Evolutionary conservation across 2,329 filamentous ascomycete genomes (phyloP).

Genomic region (Fusarium longipes): DNA sequence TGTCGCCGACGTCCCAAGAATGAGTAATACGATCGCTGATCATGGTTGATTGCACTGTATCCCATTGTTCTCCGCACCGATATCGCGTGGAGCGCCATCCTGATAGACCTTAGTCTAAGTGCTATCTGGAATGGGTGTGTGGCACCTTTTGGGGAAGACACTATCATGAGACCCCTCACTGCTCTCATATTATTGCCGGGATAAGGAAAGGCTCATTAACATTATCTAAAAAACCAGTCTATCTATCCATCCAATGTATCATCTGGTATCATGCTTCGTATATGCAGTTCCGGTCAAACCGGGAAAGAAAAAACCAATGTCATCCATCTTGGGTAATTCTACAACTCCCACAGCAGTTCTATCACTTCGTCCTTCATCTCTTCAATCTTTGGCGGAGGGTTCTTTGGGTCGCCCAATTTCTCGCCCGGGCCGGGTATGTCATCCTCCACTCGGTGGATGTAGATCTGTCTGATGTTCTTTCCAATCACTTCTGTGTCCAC

Average conservation of each 20-base stretch:
- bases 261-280: slow-evolving; percentile 43
- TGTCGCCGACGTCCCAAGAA: not conserved
- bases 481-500: slow-evolving; percentile 57
- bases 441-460: slow-evolving; percentile 59
- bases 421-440: slow-evolving; percentile 50
- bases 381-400: slow-evolving; percentile 26
- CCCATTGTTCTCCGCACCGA: slow-evolving; percentile 32
- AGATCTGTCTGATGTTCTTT: slow-evolving; percentile 65
- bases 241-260: slow-evolving; percentile 33
- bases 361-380: slow-evolving; percentile 57
- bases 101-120: slow-evolving; percentile 6
- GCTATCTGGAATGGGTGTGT: slow-evolving; percentile 11
- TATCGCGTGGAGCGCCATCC: slow-evolving; percentile 30
- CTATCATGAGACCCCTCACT: slow-evolving; percentile 12
- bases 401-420: slow-evolving; percentile 35
- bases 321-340: slow-evolving; percentile 3
- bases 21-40: not conserved
- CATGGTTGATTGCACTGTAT: not conserved
- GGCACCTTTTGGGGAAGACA: slow-evolving; percentile 12
- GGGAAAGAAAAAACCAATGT: slow-evolving; percentile 4
- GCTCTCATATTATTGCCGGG: slow-evolving; percentile 17
- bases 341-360: slow-evolving; percentile 60
- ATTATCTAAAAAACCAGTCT: slow-evolving; percentile 38
- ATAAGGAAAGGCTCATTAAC: slow-evolving; percentile 43
- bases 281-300: slow-evolving; percentile 28